Conservation (phyloP, 139 green algal genomes). For the Spirogloea muscicola region DNA sequence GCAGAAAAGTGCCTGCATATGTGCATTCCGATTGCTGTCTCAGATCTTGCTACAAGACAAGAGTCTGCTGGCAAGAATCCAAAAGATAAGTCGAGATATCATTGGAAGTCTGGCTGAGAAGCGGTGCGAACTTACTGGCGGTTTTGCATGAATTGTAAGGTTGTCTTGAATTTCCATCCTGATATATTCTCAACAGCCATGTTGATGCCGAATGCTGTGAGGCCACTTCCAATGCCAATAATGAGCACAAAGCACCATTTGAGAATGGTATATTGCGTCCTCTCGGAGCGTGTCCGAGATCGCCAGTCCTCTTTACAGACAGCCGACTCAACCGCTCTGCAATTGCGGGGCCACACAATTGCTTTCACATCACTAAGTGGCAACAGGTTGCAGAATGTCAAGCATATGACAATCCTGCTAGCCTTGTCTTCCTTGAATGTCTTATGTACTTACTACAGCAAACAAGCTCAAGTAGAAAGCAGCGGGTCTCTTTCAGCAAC, state of each 20-base stretch:
- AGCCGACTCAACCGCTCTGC: slow-evolving; percentile 9
- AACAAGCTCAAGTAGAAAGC: background rate
- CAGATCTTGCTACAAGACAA: too few species aligned
- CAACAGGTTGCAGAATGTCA: slow-evolving; percentile 53
- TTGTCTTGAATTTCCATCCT: slow-evolving; percentile 67
- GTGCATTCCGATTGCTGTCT: too few species aligned
- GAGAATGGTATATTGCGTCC: slow-evolving; percentile 15
- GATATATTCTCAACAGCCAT: slow-evolving; percentile 72
- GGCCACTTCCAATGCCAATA: slow-evolving; percentile 18
- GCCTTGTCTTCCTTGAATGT: background rate
- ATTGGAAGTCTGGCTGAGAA: too few species aligned
- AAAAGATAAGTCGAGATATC: too few species aligned
- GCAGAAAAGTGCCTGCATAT: slow-evolving; percentile 20
- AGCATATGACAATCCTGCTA: slow-evolving; percentile 62
- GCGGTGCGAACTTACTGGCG: slow-evolving; percentile 25
- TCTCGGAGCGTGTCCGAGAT: slow-evolving; percentile 7
- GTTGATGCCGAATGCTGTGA: slow-evolving; percentile 62
- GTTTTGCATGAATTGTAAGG: slow-evolving; percentile 48
- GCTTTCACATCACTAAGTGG: too few species aligned
- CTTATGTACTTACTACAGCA: background rate
- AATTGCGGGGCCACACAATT: too few species aligned
- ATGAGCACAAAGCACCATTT: slow-evolving; percentile 38
- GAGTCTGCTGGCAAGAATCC: too few species aligned
- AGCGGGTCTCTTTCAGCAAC: background rate
- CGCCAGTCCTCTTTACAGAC: slow-evolving; percentile 28